Percentiles rank a stretch among this genome's conserved stretches.
Conservation (phyloP, 805 yeast species). For the Yarrowia sp. region DNA sequence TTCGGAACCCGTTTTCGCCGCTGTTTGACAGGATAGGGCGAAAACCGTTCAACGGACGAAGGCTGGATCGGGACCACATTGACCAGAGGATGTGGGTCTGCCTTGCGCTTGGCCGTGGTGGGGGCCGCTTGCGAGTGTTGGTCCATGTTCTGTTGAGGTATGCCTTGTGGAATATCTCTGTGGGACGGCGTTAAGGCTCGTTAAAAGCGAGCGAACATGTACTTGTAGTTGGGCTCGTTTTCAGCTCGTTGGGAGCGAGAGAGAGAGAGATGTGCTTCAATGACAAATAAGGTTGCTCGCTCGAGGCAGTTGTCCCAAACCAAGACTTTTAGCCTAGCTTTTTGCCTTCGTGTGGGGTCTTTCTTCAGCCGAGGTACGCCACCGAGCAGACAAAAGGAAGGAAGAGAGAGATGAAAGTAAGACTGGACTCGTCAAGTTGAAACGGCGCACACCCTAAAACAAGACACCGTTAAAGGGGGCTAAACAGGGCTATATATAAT, state of each 20-base stretch:
- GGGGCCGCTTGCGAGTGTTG: neutral
- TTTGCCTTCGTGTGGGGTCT: neutral
- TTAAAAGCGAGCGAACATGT: neutral
- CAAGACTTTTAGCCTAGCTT: neutral
- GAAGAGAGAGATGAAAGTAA: too few species aligned
- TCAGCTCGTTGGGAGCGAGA: too few species aligned
- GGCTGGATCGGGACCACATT: conserved; percentile 14
- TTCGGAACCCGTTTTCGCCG: conserved; percentile 18
- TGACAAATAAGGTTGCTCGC: neutral
- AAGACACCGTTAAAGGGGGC: too few species aligned
- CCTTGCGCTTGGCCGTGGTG: neutral
- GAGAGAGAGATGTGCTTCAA: too few species aligned
- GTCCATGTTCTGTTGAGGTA: neutral
- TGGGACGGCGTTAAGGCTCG: neutral
- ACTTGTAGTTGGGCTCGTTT: too few species aligned
- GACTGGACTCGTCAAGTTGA: too few species aligned
- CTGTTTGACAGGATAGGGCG: conserved; percentile 12
- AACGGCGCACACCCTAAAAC: too few species aligned
- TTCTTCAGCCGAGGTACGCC: neutral
- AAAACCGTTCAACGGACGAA: neutral
- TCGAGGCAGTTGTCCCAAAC: too few species aligned
- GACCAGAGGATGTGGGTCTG: neutral
- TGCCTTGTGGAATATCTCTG: too few species aligned
- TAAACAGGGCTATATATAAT: too few species aligned
- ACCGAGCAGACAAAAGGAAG: too few species aligned